Base-by-base conservation (phyloP, 106 monocot species). In the Acanthochlamys bracteata region DNA sequence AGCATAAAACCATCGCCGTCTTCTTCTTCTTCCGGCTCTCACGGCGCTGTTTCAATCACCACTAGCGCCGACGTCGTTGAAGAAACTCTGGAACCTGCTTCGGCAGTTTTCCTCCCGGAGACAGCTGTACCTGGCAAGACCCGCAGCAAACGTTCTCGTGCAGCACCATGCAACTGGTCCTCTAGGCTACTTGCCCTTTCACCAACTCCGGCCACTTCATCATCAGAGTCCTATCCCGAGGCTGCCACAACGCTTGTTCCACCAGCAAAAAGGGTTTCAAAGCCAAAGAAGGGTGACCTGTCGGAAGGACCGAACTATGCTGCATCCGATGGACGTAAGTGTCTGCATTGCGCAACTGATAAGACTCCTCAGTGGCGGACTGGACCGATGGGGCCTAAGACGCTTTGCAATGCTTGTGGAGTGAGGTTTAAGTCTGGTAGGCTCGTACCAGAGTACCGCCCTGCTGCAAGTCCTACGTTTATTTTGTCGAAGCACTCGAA, bases 291-390 rank as follows among this genome's bases (percentile, higher is more conserved):
- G 73, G 77, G 65, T 65, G 80, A 73, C 20, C 43, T 25, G 10
- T 21, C 24, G 20, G 27, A 13, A 42, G 43, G 55, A 15, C 55
- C 62, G 0, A 4, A 41, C 7, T 20, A 63, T 67, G 69, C 60
- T 20, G 19, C 78, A 0, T 40, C 56, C 10, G 89, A 85, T 22
- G 85, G 85, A 33, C 51, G 85, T 47, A 75, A 49, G 57, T 93
- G 93, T 79, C 75, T 78, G 11, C 93, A 93, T 66, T 93, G 93
- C 65, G 74, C 65, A n/a, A 84, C 88, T 16, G 93, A 93, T 45
- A 88, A 83, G 75, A 93, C 93, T 20, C 93, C 93, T 16, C 93
- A 93, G 68, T 93, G 93, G 93, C 71, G 93, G 33, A 80, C 93
- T 13, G 93, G 93, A 68, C 93, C 93, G 7, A 71, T 82, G 80